These are phyloP conservation scores for Vaccinium vitisidaea DNA, from an alignment of 148 eudicot genomes.

Conservation along the genomic window DNA sequence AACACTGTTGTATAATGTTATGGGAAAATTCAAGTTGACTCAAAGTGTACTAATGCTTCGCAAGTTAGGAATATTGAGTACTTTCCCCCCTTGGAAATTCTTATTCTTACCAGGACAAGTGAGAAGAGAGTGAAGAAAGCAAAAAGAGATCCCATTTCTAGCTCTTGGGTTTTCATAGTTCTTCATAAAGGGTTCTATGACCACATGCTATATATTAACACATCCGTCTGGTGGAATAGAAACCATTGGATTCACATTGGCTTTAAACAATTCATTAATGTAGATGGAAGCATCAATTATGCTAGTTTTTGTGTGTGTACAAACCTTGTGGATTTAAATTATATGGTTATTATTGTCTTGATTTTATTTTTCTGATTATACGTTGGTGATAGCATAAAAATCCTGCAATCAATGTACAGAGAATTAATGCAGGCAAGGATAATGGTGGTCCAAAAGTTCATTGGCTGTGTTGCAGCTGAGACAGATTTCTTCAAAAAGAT, in stretches of 20 bases:
- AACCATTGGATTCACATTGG: neutral
- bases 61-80: neutral
- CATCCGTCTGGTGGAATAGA: neutral
- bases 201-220: conserved; percentile 3
- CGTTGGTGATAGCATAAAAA: neutral
- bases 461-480: no score
- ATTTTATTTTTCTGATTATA: neutral
- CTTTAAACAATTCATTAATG: neutral
- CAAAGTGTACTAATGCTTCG: neutral
- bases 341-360: neutral
- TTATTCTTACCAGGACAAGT: conserved; percentile 28
- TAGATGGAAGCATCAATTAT: neutral
- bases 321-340: neutral
- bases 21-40: neutral
- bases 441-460: no score
- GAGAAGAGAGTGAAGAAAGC: conserved; percentile 24
- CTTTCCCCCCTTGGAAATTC: neutral
- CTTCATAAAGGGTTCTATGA: no score
- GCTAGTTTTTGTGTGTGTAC: neutral
- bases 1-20: neutral
- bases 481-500: no score
- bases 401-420: neutral
- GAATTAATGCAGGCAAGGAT: no score
- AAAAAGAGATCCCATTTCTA: conserved; percentile 24
- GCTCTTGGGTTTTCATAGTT: neutral